Evolutionary conservation across 768 basidiomycete species (phyloP), one percentile per base, ranked within the genome.

Genomic region (Amyloporia xantha): DNA sequence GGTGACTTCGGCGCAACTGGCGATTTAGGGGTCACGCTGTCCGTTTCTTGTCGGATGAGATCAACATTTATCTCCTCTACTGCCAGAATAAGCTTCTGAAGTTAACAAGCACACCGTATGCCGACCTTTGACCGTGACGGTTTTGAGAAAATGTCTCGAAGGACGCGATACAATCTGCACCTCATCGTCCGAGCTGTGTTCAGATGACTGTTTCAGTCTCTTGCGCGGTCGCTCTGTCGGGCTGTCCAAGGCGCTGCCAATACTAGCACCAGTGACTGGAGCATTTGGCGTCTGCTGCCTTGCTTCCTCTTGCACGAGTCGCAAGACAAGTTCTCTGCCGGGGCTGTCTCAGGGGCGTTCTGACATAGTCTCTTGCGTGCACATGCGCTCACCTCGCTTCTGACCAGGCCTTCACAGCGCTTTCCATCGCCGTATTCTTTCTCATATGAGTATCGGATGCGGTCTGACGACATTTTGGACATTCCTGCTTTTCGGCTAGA

Each of bases 381-480:
- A 90, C 89, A 33, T 33, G 13, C 5, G 43, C 73, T 45, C 53
- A 90, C 89, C 90, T 79, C 19, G 82, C 78, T 28, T 63, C 64
- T 51, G 77, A 78, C 86, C 89, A 92, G n/a, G 79, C 71, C n/a
- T 70, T 65, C 2, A 87, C 76, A 10, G 74, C 74, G 51, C 80
- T 83, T 62, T 88, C 90, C 39, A 91, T 61, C n/a, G 68, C 72
- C n/a, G 77, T 69, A 59, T 87, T 87, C 30, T 78, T 73, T 54
- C 86, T 68, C 47, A 92, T 68, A 39, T 84, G 78, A 2, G 72
- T 73, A 60, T 90, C 87, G 11, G 71, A 72, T 0, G 75, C 66
- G 3, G 60, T 59, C 56, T 80, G 79, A 17, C 84, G 74, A 64
- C 90, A 92, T 15, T 68, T 70, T 6, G 90, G 88, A 56, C 90